Base-by-base conservation (phyloP, 805 yeast species). In the Candida manassasensis region DNA sequence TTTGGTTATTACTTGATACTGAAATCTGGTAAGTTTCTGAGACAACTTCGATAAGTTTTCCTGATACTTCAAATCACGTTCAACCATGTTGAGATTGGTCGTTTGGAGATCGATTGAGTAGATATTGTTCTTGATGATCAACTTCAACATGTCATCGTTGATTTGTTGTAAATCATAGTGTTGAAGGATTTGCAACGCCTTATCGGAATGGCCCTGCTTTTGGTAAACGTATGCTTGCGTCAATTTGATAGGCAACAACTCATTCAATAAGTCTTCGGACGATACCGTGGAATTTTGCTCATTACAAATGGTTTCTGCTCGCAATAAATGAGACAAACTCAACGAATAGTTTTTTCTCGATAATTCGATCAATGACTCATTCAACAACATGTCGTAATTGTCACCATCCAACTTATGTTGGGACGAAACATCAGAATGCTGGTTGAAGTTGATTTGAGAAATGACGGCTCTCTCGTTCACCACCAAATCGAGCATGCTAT, bases 401-500 rank as follows among this genome's bases (percentile, higher is more conserved):
- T 36, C 36, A 12, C 40, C 42, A 11, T 21, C 21, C 11, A 27
- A 29, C 14, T 22, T 13, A 21, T 39, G 25, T 21, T 4, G 6
- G 4, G 33, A 30, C n/a, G 21, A 12, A 8, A 29, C 12, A 6
- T 26, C n/a, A 7, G 29, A 13, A 15, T 33, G 19, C 30, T 50
- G 32, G 13, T 27, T 28, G 29, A 46, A 40, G 26, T 55, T 56
- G 15, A 57, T 52, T 50, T 76, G 84, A 8, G 84, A 75, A 16
- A 75, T 57, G n/a, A 77, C 69, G 3, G 89, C 87, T 40, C 81
- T 68, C 54, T 81, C 84, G 51, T 83, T 83, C 29, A 79, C 80
- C 19, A 64, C 49, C 37, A 80, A 51, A 53, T 81, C 89, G 24
- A 65, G 48, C 15, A 47, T 48, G 44, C 71, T 81, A 36, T 70